Percentiles rank a stretch among this genome's conserved stretches.
phyloP scores from a whole-genome alignment of 345 rosid species.

The Nephelium lappaceum region DNA sequence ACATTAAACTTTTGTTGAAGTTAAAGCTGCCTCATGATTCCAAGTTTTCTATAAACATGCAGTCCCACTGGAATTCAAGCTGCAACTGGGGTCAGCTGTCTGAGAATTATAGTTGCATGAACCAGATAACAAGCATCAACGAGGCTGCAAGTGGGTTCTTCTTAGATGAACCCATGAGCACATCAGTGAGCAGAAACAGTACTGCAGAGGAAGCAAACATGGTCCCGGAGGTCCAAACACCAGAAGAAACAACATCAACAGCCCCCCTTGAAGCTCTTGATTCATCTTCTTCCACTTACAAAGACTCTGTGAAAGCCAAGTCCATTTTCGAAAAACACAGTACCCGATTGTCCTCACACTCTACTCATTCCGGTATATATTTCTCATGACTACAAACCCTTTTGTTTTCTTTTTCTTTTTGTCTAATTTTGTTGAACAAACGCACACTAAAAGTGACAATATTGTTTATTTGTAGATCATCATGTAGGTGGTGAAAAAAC shows the following conservation, averaged over 20 bases:
- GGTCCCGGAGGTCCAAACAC: constrained; percentile 47
- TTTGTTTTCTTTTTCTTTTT: neutral
- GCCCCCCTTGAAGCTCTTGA: constrained; percentile 28
- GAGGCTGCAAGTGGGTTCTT: constrained; percentile 1
- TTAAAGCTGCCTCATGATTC: neutral
- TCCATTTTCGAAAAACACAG: constrained; percentile 13
- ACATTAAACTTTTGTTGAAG: neutral
- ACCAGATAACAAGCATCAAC: constrained; percentile 31
- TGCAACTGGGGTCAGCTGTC: constrained; percentile 49
- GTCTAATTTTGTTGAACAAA: too few relatives aligned
- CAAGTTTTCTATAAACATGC: constrained; percentile 10
- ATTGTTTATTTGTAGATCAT: neutral
- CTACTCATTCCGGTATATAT: constrained; percentile 32
- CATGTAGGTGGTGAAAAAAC: constrained; percentile 16
- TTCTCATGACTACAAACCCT: neutral
- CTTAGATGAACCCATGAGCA: constrained; percentile 47
- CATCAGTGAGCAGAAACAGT: constrained; percentile 32
- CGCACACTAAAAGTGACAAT: too few relatives aligned
- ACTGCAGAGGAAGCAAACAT: constrained; percentile 44
- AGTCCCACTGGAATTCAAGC: constrained; percentile 57
- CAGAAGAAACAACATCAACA: constrained; percentile 36
- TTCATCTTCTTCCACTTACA: constrained; percentile 53
- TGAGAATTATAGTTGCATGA: constrained; percentile 57
- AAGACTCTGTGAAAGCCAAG: constrained; percentile 29
- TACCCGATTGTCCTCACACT: neutral